These are phyloP conservation scores for Aureobasidium pullulans DNA, from an alignment of 2,329 filamentous ascomycete genomes.

Conservation along the genomic window DNA sequence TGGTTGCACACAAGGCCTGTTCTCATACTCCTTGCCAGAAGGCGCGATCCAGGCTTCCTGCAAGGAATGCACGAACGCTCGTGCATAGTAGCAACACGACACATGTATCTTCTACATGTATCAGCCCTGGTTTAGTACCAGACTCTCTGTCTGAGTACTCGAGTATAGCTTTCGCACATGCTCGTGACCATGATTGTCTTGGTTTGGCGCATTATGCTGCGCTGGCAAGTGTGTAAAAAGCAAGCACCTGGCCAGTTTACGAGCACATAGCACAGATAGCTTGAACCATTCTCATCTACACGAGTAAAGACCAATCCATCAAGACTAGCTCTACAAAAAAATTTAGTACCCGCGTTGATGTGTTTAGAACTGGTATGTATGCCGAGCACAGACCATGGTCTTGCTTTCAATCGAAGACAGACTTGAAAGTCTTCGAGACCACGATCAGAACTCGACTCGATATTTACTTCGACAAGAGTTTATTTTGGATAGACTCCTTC, in stretches of 20 bases:
- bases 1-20: neutral
- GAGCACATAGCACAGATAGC: neutral
- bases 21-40: neutral
- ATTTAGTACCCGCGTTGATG: neutral
- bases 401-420: neutral
- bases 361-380: neutral
- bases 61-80: neutral
- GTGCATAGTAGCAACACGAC: neutral
- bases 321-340: too few species aligned
- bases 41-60: neutral
- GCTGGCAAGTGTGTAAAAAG: neutral
- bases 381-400: slow-evolving; percentile 11
- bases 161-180: neutral
- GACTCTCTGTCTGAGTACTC: neutral
- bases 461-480: too few species aligned
- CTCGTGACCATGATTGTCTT: neutral
- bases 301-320: too few species aligned
- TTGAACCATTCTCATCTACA: neutral
- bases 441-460: neutral
- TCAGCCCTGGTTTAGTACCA: neutral
- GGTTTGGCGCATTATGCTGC: neutral
- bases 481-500: neutral
- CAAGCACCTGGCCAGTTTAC: neutral
- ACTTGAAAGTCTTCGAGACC: neutral
- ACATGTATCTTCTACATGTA: neutral